Evolutionary conservation across 2,329 filamentous ascomycete genomes (phyloP), one percentile per base, ranked within the genome.

Genomic region (Pseudogymnoascus sp.): DNA sequence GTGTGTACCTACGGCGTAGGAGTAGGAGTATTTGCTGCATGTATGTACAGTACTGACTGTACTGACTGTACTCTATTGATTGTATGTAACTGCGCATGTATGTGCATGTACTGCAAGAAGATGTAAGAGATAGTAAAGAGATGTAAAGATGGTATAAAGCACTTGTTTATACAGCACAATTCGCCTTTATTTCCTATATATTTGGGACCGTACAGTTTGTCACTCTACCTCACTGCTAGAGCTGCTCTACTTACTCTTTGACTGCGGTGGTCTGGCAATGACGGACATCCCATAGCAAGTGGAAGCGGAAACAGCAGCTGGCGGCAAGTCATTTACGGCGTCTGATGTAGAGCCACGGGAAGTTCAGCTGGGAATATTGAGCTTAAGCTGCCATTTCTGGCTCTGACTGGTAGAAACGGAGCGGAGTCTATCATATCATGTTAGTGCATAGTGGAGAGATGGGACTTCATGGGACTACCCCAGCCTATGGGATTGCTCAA

Each of bases 381-480:
- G 50, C 50, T 57, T 57, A 57, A 57, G 50, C 28, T 33, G 50
- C n/a, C 50, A 15, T 21, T 21, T 57, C 28, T 19, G 50, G 6
- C 26, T 57, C 50, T 33, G 28, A 21, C 10, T 57, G 28, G 28
- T 23, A 23, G 23, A 26, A 26, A 50, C 21, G 21, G 7, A 21
- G 10, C 19, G 19, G 47, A 53, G 47, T 53, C 47, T 53, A 53
- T 53, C 47, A 53, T 53, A 53, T 53, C 47, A 31, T 53, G 47
- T 53, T 53, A 31, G 47, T 53, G 47, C 47, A 53, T 17, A 53
- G 47, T 53, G 47, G 47, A 53, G 47, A 53, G 47, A 53, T 53
- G 47, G 47, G 47, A 31, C 47, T 53, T 13, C 47, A 53, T 53
- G 47, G 47, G 47, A 31, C 47, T 53, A 19, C 47, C 47, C 47